Evolutionary conservation across 192 early-diverging fungal species (phyloP).

Genomic region (Phycomyces nitens): DNA sequence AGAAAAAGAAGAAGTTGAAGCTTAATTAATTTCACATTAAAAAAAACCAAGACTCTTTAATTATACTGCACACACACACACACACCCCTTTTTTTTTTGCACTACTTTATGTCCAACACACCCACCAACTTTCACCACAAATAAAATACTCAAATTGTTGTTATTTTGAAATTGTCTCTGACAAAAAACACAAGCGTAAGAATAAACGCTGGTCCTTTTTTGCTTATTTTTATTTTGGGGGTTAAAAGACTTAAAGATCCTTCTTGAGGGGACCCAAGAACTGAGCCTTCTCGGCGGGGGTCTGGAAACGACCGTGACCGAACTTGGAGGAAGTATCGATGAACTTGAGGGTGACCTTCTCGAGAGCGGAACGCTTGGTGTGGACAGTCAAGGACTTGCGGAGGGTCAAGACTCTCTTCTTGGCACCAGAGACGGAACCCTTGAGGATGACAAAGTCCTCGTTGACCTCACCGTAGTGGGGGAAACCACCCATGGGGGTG

Average conservation of each 20-base stretch:
- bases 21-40: no score
- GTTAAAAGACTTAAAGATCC: slow-evolving; percentile 51
- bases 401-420: slow-evolving; percentile 95
- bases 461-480: slow-evolving; percentile 97
- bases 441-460: slow-evolving; percentile 99
- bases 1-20: neutral
- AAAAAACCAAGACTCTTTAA: no score
- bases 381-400: slow-evolving; percentile 96
- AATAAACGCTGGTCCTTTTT: neutral
- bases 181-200: neutral
- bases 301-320: slow-evolving; percentile 99
- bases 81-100: no score
- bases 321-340: slow-evolving; percentile 99
- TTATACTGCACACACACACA: no score
- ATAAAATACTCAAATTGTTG: neutral
- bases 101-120: no score
- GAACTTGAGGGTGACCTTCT: slow-evolving; percentile 97
- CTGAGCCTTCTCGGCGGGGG: slow-evolving; percentile 88
- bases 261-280: slow-evolving; percentile 93
- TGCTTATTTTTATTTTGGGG: neutral
- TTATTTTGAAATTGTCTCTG: neutral
- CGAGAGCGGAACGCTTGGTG: slow-evolving; percentile 94
- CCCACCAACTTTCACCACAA: no score
- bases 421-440: slow-evolving; percentile 94
- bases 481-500: slow-evolving; percentile 99